Evolutionary conservation across 176 grass and related monocot genomes (phyloP).

Genomic region (Hordeum vulgare): MorexV3_pseudomolecules_assembly NC_058519.1:565946337-565946836

Average conservation of each 20-base stretch:
- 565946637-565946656: conserved; percentile 50
- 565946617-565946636: conserved; percentile 55
- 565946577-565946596: too few species aligned
- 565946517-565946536: conserved; percentile 48
- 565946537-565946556: too few species aligned
- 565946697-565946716: conserved; percentile 48
- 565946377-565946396: conserved; percentile 40
- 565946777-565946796: conserved; percentile 62
- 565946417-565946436: conserved; percentile 21
- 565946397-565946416: background rate
- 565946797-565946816: conserved; percentile 61
- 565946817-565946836: conserved; percentile 85
- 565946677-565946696: conserved; percentile 67
- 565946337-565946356: background rate
- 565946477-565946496: conserved; percentile 83
- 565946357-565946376: background rate
- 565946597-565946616: background rate
- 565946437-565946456: conserved; percentile 46
- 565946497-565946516: conserved; percentile 70
- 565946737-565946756: conserved; percentile 83
- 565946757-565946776: conserved; percentile 75
- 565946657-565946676: conserved; percentile 54
- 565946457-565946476: conserved; percentile 73
- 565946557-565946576: background rate
- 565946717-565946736: conserved; percentile 38